Evolutionary conservation across 176 grass and related monocot genomes (phyloP).

Genomic region (Carex littledalei): DNA sequence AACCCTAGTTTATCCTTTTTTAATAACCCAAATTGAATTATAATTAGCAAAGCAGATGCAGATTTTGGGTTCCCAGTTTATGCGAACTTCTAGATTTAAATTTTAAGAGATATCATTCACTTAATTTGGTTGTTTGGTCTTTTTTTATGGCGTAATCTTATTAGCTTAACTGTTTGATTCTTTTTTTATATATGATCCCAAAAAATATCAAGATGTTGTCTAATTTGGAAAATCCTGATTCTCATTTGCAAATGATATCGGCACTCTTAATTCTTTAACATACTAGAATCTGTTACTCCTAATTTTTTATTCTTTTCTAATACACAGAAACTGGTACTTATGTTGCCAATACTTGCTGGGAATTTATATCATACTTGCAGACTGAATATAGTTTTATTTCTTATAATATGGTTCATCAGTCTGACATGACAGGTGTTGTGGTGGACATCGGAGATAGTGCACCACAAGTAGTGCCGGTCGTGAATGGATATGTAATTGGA

Average conservation of each 20-base stretch:
- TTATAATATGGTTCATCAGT: slow-evolving; percentile 66
- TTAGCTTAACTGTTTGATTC: background rate
- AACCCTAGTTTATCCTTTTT: background rate
- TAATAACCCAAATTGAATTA: background rate
- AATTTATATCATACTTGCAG: background rate
- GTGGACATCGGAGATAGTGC: slow-evolving; percentile 95
- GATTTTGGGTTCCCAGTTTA: background rate
- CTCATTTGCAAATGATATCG: background rate
- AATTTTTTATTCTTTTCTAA: background rate
- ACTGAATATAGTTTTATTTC: slow-evolving; percentile 34
- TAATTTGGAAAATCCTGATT: background rate
- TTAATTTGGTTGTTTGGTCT: background rate
- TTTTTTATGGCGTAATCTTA: background rate
- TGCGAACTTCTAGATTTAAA: background rate
- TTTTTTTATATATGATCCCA: background rate
- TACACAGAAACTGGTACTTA: background rate
- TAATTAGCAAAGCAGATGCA: background rate
- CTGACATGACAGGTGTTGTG: slow-evolving; percentile 99
- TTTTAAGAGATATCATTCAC: background rate
- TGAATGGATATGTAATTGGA: slow-evolving; percentile 95
- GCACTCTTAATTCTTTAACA: background rate
- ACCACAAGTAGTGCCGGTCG: slow-evolving; percentile 82
- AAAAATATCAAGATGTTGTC: background rate
- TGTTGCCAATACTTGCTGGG: background rate
- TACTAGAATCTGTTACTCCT: background rate